phyloP scores from a whole-genome alignment of 2,329 filamentous ascomycete species.

The Colletotrichum liaoningense region DNA sequence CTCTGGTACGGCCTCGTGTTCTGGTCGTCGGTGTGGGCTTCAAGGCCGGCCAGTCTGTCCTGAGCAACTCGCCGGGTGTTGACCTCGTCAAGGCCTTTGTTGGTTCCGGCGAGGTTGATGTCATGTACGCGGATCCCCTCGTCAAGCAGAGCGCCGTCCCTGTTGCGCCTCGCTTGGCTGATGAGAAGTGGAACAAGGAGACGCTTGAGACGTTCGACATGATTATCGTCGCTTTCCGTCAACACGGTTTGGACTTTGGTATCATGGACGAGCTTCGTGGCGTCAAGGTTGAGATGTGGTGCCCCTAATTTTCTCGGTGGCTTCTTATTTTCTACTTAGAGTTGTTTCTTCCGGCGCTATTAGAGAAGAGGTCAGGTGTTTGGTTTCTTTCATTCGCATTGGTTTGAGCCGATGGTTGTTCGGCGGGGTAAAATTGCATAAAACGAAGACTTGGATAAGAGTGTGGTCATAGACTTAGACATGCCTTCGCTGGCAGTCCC shows the following conservation, averaged over 20 bases:
- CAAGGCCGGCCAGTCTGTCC: conserved; percentile 47
- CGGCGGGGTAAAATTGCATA: no score
- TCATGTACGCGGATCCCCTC: conserved; percentile 46
- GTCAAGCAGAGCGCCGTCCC: conserved; percentile 43
- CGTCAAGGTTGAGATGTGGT: conserved; percentile 42
- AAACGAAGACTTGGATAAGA: no score
- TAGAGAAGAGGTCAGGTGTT: no score
- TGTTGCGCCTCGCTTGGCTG: conserved; percentile 41
- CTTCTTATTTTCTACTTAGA: neutral
- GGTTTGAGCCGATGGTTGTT: no score
- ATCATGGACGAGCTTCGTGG: conserved; percentile 37
- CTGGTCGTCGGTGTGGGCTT: conserved; percentile 49
- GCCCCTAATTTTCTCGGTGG: neutral
- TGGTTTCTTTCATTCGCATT: no score
- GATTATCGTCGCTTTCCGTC: conserved; percentile 45
- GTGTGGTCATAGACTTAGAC: no score
- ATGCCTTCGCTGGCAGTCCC: no score
- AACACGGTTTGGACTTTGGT: conserved; percentile 43
- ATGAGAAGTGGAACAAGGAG: conserved; percentile 42
- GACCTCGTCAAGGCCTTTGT: conserved; percentile 41
- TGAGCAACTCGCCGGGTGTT: conserved; percentile 47
- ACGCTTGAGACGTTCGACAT: conserved; percentile 42
- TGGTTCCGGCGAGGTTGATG: conserved; percentile 40
- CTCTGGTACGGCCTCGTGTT: conserved; percentile 39
- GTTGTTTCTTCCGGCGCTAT: neutral